Conservation (phyloP, 805 yeast genomes). For the Sungouiella thailandica region DNA sequence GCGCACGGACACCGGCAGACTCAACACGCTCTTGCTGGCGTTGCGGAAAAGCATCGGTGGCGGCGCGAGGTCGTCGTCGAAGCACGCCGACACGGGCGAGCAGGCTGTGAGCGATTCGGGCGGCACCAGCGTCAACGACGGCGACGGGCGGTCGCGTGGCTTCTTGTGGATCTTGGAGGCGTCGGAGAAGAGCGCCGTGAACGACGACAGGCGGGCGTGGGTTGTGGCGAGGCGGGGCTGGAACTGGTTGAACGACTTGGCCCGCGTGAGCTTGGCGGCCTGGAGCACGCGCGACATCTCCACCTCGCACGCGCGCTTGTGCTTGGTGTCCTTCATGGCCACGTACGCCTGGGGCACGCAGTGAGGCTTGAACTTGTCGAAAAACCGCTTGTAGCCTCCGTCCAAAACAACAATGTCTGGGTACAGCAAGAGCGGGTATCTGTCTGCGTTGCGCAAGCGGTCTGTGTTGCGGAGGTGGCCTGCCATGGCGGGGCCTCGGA, state of each 20-base stretch:
- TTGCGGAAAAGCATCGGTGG: slow-evolving; percentile 15
- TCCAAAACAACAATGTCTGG: slow-evolving; percentile 87
- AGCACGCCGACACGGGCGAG: slow-evolving; percentile 5
- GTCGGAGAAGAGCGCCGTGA: slow-evolving; percentile 10
- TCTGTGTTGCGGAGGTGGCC: slow-evolving; percentile 79
- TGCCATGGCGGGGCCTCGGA: slow-evolving; percentile 94
- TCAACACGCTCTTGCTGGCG: slow-evolving; percentile 12
- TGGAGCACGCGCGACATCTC: slow-evolving; percentile 41
- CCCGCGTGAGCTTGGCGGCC: slow-evolving; percentile 38
- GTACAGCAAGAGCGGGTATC: slow-evolving; percentile 76
- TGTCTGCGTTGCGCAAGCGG: slow-evolving; percentile 63
- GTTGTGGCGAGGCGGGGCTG: slow-evolving; percentile 11
- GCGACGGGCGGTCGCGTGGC: slow-evolving; percentile 5
- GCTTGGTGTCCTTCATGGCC: slow-evolving; percentile 61
- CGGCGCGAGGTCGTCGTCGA: slow-evolving; percentile 15
- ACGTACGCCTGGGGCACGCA: slow-evolving; percentile 79
- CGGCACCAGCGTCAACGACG: slow-evolving; percentile 9
- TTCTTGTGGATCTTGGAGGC: slow-evolving; percentile 12
- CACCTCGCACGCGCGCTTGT: slow-evolving; percentile 38
- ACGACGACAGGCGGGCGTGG: slow-evolving; percentile 13
- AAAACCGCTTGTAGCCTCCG: slow-evolving; percentile 88
- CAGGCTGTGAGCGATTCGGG: slow-evolving; percentile 1
- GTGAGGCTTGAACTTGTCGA: slow-evolving; percentile 47
- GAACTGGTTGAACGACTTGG: slow-evolving; percentile 31
- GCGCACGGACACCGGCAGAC: slow-evolving; percentile 21